Percentiles rank a stretch among this genome's conserved stretches.
These are phyloP conservation scores for Annona cherimola DNA, from an alignment of 164 flowering plant genomes.

Conservation along the genomic window DNA sequence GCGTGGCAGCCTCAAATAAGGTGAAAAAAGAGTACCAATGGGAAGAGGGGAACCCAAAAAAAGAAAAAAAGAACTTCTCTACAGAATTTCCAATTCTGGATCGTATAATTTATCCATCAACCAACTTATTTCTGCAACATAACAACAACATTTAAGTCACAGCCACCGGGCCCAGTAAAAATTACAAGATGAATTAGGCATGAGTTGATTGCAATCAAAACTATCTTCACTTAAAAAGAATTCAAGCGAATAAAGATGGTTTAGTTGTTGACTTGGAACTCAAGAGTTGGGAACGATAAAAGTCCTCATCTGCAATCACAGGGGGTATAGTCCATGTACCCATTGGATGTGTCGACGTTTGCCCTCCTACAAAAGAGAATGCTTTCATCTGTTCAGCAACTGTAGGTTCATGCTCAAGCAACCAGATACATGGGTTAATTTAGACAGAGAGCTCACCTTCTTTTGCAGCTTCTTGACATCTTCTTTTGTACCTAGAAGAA, in stretches of 20 bases:
- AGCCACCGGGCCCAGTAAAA: too few species aligned
- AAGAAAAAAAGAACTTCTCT: too few species aligned
- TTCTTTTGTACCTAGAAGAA: slow-evolving; percentile 46
- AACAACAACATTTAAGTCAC: too few species aligned
- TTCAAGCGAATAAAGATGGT: neutral
- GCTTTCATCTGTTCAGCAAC: neutral
- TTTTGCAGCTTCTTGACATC: slow-evolving; percentile 94
- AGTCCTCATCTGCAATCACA: slow-evolving; percentile 63
- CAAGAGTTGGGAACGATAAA: slow-evolving; percentile 38
- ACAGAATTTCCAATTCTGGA: too few species aligned
- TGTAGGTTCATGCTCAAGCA: neutral
- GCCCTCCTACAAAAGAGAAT: slow-evolving; percentile 53
- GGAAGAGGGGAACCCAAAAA: too few species aligned
- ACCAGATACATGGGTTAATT: neutral
- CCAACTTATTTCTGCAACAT: too few species aligned
- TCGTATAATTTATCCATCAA: too few species aligned
- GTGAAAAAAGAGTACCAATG: too few species aligned
- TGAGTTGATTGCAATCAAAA: too few species aligned
- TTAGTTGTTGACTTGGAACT: neutral
- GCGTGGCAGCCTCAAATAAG: too few species aligned
- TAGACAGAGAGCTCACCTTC: slow-evolving; percentile 46
- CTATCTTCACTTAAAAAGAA: too few species aligned
- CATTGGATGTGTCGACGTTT: slow-evolving; percentile 45
- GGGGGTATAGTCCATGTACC: slow-evolving; percentile 90
- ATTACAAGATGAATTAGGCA: too few species aligned